These are phyloP conservation scores for Gorgonomyces haynaldii DNA, from an alignment of 192 early-diverging fungal species.

Conservation along the genomic window DNA sequence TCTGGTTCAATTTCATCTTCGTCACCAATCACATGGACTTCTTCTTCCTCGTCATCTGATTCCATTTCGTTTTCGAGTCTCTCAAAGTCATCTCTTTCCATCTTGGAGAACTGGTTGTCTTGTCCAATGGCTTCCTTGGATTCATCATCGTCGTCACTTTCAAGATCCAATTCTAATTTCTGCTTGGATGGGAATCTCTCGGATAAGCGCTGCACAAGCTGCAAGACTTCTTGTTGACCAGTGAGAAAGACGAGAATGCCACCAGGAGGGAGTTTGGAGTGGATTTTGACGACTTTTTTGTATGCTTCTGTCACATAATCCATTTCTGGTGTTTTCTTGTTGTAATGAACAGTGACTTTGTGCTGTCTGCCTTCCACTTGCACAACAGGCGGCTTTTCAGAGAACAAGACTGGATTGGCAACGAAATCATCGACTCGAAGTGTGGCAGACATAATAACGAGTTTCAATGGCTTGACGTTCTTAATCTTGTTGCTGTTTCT, in stretches of 20 bases:
- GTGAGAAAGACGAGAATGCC: conserved; percentile 93
- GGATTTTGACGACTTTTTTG: conserved; percentile 90
- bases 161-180: background rate
- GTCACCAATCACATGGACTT: conserved; percentile 30
- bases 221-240: conserved; percentile 85
- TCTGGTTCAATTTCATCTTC: conserved; percentile 48
- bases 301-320: conserved; percentile 81
- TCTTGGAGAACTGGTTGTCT: no score
- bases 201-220: conserved; percentile 61
- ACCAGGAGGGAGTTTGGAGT: conserved; percentile 79
- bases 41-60: conserved; percentile 60
- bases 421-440: conserved; percentile 95
- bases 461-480: conserved; percentile 60
- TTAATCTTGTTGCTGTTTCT: conserved; percentile 43
- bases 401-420: conserved; percentile 67
- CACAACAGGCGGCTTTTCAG: conserved; percentile 63
- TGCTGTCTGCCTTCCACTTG: conserved; percentile 87
- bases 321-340: conserved; percentile 73
- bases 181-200: conserved; percentile 47
- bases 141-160: conserved; percentile 9
- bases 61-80: conserved; percentile 48
- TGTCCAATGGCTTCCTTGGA: background rate
- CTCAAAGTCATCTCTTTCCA: conserved; percentile 27
- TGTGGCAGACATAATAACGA: conserved; percentile 99
- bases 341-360: conserved; percentile 83